These are phyloP conservation scores for Exsudoporus frostii DNA, from an alignment of 768 basidiomycete species.

Conservation along the genomic window DNA sequence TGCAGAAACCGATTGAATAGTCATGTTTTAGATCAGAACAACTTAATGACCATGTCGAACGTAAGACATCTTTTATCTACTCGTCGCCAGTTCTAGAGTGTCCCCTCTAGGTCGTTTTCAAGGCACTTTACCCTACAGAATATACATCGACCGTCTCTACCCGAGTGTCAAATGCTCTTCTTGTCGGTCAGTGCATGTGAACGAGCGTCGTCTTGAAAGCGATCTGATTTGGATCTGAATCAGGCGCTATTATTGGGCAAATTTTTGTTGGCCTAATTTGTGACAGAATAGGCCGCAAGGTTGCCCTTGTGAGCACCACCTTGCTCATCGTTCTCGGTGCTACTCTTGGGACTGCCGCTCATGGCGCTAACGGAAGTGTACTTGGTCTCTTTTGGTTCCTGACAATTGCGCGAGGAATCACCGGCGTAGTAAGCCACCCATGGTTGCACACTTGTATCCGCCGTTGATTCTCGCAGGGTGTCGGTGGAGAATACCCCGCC, in stretches of 20 bases:
- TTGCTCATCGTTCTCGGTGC: slow-evolving; percentile 67
- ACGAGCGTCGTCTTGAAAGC: not conserved
- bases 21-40: slow-evolving; percentile 55
- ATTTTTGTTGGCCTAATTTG: slow-evolving; percentile 64
- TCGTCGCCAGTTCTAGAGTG: slow-evolving; percentile 5
- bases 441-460: not conserved
- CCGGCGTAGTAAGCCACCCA: slow-evolving; percentile 50
- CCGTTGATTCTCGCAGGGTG: slow-evolving; percentile 42
- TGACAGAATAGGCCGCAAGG: slow-evolving; percentile 71
- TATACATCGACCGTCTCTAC: slow-evolving; percentile 65
- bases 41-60: slow-evolving; percentile 67
- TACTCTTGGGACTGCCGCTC: slow-evolving; percentile 63
- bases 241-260: slow-evolving; percentile 63
- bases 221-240: slow-evolving; percentile 1
- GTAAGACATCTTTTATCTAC: slow-evolving; percentile 30
- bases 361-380: slow-evolving; percentile 53
- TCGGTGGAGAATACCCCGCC: slow-evolving; percentile 77
- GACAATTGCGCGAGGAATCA: slow-evolving; percentile 68
- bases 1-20: slow-evolving; percentile 3
- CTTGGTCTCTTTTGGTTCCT: slow-evolving; percentile 72
- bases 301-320: slow-evolving; percentile 69
- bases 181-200: slow-evolving; percentile 49
- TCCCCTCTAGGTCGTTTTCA: slow-evolving; percentile 55
- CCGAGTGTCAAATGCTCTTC: slow-evolving; percentile 65
- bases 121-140: slow-evolving; percentile 55